These are phyloP conservation scores for Pezicula carpinea DNA, from an alignment of 2,329 filamentous ascomycete genomes.

Conservation along the genomic window DNA sequence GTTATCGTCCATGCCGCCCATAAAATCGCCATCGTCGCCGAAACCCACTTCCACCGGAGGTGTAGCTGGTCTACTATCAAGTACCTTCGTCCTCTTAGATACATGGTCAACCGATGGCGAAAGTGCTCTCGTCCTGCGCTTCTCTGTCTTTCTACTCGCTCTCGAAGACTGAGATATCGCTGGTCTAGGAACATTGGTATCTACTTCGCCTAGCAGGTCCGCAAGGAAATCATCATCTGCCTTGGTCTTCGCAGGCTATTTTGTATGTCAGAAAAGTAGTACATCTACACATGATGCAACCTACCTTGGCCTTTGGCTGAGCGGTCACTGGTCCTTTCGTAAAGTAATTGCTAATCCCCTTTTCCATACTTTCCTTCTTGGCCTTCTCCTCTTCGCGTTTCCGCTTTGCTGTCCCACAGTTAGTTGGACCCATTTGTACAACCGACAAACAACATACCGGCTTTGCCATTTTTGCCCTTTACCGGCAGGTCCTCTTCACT, in stretches of 20 bases:
- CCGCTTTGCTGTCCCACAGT: constrained; percentile 61
- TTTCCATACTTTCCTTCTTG: constrained; percentile 80
- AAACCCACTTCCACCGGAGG: constrained; percentile 43
- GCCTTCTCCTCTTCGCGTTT: constrained; percentile 84
- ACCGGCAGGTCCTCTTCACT: constrained; percentile 61
- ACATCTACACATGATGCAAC: constrained; percentile 7
- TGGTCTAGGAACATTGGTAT: constrained; percentile 63
- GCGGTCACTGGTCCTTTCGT: constrained; percentile 64
- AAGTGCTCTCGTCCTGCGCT: constrained; percentile 73
- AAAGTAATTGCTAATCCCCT: constrained; percentile 93
- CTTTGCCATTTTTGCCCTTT: constrained; percentile 46
- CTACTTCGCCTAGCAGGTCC: constrained; percentile 80
- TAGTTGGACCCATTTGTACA: not conserved
- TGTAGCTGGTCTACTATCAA: constrained; percentile 44
- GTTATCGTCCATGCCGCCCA: constrained; percentile 59
- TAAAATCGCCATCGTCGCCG: constrained; percentile 51
- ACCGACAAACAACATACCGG: constrained; percentile 19
- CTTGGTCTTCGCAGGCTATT: constrained; percentile 69
- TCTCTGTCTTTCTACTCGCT: constrained; percentile 67
- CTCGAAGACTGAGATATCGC: constrained; percentile 55
- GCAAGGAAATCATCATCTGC: constrained; percentile 87
- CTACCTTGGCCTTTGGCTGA: constrained; percentile 77
- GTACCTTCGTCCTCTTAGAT: constrained; percentile 53
- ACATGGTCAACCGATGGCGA: constrained; percentile 63
- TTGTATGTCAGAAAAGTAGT: constrained; percentile 18